Percentiles rank a stretch among this genome's conserved stretches.
Evolutionary conservation across 2,329 filamentous ascomycete genomes (phyloP).

Genomic region (Phyllachora maydis): DNA sequence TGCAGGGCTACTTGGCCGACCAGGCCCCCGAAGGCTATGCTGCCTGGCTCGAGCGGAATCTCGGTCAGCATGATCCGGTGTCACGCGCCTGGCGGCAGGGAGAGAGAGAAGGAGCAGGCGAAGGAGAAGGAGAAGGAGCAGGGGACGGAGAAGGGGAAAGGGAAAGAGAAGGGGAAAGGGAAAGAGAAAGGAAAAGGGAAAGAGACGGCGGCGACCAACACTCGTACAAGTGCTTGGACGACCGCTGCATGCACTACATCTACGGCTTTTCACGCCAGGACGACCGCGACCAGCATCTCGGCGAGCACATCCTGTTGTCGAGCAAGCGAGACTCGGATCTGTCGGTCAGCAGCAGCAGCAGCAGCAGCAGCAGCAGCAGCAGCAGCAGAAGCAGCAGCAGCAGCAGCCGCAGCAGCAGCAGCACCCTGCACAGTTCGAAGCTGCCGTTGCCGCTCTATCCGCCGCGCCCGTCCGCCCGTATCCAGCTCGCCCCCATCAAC

Average conservation of each 20-base stretch:
- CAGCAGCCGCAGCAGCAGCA: too few species aligned
- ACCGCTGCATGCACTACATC: conserved; percentile 33
- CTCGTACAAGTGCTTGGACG: conserved; percentile 32
- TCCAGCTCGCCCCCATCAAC: conserved; percentile 14
- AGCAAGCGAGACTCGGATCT: conserved; percentile 23
- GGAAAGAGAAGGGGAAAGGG: too few species aligned
- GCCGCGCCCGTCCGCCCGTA: conserved; percentile 11
- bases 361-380: conserved; percentile 10
- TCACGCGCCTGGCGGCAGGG: conserved; percentile 19
- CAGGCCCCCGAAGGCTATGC: conserved; percentile 24
- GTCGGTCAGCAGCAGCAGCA: conserved; percentile 16
- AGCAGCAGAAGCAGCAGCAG: too few species aligned
- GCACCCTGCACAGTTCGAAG: conserved; percentile 13
- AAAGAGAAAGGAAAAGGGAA: too few species aligned
- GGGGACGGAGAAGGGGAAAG: too few species aligned
- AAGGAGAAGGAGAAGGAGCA: too few species aligned
- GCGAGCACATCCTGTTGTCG: conserved; percentile 19
- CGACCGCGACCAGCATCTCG: conserved; percentile 28
- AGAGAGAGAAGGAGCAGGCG: too few species aligned
- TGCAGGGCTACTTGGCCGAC: conserved; percentile 15
- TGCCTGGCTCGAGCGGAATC: conserved; percentile 30
- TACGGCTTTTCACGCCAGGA: conserved; percentile 30
- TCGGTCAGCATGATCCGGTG: conserved; percentile 25
- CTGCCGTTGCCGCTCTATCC: conserved; percentile 18
- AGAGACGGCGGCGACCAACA: conserved; percentile 15